These are phyloP conservation scores for Chenopodium quinoa DNA, from an alignment of 148 eudicot genomes.

Conservation along the genomic window DNA sequence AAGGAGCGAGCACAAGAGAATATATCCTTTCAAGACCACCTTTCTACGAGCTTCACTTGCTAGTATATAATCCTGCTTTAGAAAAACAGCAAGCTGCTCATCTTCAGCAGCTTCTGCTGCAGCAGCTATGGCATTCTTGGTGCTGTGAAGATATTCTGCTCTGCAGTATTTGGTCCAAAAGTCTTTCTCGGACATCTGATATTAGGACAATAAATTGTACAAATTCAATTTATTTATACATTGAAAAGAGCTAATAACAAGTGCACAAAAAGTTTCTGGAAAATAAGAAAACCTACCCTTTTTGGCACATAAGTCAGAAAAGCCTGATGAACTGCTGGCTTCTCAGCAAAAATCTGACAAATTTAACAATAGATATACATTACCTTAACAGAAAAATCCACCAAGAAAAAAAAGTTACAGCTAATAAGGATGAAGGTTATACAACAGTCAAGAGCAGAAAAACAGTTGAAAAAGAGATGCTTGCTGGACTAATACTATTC, in stretches of 20 bases:
- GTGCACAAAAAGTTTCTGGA: background rate
- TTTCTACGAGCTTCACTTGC: slow-evolving; percentile 79
- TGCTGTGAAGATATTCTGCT: slow-evolving; percentile 95
- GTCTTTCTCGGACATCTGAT: slow-evolving; percentile 85
- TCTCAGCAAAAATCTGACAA: slow-evolving; percentile 96
- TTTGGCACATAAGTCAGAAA: slow-evolving; percentile 76
- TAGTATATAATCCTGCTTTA: slow-evolving; percentile 84
- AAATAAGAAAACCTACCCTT: slow-evolving; percentile 48
- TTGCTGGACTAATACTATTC: background rate
- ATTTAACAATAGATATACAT: background rate
- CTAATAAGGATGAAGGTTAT: background rate
- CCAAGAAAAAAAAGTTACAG: background rate
- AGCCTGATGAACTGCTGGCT: slow-evolving; percentile 95
- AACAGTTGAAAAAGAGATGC: background rate
- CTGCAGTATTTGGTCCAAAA: slow-evolving; percentile 96
- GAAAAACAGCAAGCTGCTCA: slow-evolving; percentile 84
- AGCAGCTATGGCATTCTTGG: slow-evolving; percentile 85
- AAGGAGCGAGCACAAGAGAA: slow-evolving; percentile 22
- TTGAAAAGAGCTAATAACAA: background rate
- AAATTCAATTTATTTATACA: background rate
- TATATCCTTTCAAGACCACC: slow-evolving; percentile 35
- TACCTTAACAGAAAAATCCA: background rate
- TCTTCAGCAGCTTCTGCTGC: slow-evolving; percentile 99
- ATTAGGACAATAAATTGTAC: slow-evolving; percentile 4
- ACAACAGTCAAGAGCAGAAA: background rate